Conservation (phyloP, 1,139 yeast species). For the Suhomyces bokatorum region DNA sequence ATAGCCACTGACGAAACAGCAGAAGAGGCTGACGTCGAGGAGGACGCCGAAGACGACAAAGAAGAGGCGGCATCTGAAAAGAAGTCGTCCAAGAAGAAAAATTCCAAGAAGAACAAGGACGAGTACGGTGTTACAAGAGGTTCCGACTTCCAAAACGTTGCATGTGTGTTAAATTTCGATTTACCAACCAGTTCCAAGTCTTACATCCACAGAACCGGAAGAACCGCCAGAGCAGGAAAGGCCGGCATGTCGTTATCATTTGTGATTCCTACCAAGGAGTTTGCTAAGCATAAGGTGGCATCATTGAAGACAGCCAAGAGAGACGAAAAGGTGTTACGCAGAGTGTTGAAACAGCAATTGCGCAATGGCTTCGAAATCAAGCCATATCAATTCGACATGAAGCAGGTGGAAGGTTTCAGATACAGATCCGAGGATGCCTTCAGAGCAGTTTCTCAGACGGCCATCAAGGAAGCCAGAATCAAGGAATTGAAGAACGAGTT, state of each 20-base stretch:
- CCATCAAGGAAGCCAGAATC: slow-evolving; percentile 91
- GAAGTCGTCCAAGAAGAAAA: slow-evolving; percentile 19
- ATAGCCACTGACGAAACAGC: slow-evolving; percentile 94
- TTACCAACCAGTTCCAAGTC: slow-evolving; percentile 87
- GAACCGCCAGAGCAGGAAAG: slow-evolving; percentile 98
- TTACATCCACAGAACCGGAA: slow-evolving; percentile 91
- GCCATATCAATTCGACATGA: slow-evolving; percentile 90
- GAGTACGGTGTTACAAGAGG: slow-evolving; percentile 92
- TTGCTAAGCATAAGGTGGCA: slow-evolving; percentile 88
- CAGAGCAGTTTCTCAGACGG: slow-evolving; percentile 86
- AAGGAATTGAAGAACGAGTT: slow-evolving; percentile 88
- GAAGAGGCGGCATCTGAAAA: slow-evolving; percentile 6
- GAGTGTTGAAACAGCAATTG: slow-evolving; percentile 76
- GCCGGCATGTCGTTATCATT: slow-evolving; percentile 94
- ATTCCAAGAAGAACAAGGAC: slow-evolving; percentile 59
- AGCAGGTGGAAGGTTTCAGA: slow-evolving; percentile 92
- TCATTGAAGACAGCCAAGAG: slow-evolving; percentile 66
- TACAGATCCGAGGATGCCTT: slow-evolving; percentile 97
- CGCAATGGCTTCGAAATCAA: slow-evolving; percentile 69
- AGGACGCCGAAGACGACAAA: slow-evolving; percentile 38
- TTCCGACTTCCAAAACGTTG: slow-evolving; percentile 93
- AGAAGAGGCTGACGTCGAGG: slow-evolving; percentile 47
- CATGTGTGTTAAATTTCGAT: slow-evolving; percentile 95
- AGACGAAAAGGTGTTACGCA: slow-evolving; percentile 81
- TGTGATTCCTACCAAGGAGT: slow-evolving; percentile 79